Evolutionary conservation across 345 rosid species (phyloP).

Genomic region (Brassica carinata): DNA sequence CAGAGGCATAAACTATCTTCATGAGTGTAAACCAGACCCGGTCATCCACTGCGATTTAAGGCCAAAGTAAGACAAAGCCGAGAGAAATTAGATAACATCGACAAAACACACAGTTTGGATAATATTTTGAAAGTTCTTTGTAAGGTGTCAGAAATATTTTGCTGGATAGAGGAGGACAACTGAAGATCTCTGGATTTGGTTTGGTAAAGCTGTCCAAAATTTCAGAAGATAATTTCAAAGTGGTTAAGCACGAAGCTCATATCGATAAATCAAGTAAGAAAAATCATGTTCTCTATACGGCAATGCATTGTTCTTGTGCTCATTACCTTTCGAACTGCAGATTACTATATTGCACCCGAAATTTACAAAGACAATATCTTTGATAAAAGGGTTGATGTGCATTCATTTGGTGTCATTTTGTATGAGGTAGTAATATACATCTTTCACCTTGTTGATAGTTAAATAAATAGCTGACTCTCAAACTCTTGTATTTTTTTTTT

Average conservation of each 20-base stretch:
- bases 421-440: conserved; percentile 71
- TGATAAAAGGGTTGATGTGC: conserved; percentile 76
- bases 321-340: conserved; percentile 42
- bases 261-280: conserved; percentile 66
- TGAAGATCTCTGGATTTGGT: conserved; percentile 94
- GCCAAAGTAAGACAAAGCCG: conserved; percentile 83
- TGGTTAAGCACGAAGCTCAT: conserved; percentile 45
- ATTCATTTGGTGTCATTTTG: conserved; percentile 78
- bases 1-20: conserved; percentile 81
- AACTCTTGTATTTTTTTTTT: not conserved
- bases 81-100: conserved; percentile 11
- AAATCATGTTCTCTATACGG: not conserved
- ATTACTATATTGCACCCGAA: conserved; percentile 83
- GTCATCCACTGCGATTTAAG: conserved; percentile 82
- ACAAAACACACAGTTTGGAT: conserved; percentile 32
- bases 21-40: conserved; percentile 83
- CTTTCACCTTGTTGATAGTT: not conserved
- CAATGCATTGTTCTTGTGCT: conserved; percentile 12
- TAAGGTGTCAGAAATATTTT: conserved; percentile 99
- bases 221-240: conserved; percentile 60
- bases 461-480: not conserved
- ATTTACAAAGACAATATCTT: conserved; percentile 59
- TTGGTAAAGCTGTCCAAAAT: conserved; percentile 60
- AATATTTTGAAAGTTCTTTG: conserved; percentile 62
- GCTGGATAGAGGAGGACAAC: conserved; percentile 86